phyloP scores from a whole-genome alignment of 306 rosid genomes.

The Delonix regia region DNA sequence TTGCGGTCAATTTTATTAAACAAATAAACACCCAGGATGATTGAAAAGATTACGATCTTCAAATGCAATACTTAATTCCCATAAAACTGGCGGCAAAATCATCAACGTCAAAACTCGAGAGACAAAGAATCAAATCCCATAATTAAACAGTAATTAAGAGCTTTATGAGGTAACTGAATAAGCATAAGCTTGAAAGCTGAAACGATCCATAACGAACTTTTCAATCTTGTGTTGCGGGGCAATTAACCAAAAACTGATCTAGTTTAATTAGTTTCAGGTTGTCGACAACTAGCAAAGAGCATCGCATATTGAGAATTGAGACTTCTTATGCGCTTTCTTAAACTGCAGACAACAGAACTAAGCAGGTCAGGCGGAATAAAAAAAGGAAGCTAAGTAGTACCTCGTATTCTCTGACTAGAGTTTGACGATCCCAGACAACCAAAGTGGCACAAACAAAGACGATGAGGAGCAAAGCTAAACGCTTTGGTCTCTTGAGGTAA shows the following conservation, averaged over 20 bases:
- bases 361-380: neutral
- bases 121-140: slow-evolving; percentile 34
- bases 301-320: neutral
- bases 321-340: neutral
- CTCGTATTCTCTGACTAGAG: slow-evolving; percentile 82
- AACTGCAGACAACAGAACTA: slow-evolving; percentile 27
- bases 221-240: neutral
- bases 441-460: slow-evolving; percentile 65
- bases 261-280: neutral
- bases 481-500: slow-evolving; percentile 89
- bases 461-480: slow-evolving; percentile 85
- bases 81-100: slow-evolving; percentile 1
- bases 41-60: neutral
- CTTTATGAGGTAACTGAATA: neutral
- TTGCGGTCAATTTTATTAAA: neutral
- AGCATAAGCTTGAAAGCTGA: neutral
- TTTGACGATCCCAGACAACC: slow-evolving; percentile 94
- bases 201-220: neutral
- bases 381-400: slow-evolving; percentile 39
- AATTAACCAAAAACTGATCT: neutral
- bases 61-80: slow-evolving; percentile 20
- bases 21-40: neutral
- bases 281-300: neutral
- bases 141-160: neutral
- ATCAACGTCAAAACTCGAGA: neutral